Conservation (phyloP, 202 grass and related monocot species). For the Elaeis oleifera region DNA sequence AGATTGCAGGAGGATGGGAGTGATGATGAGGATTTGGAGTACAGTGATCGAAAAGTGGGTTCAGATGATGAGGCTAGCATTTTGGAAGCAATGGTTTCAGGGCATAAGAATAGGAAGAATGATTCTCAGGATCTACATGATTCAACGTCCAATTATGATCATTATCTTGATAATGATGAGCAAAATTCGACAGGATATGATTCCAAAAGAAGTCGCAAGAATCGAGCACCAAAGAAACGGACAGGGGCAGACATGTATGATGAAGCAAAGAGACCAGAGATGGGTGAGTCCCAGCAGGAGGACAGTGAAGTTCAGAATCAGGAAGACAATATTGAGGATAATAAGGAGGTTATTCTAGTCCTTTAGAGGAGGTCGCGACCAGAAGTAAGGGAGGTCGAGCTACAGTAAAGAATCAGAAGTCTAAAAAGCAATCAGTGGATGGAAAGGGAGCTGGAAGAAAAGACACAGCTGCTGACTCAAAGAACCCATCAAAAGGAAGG, state of each 20-base stretch:
- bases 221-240: constrained; percentile 35
- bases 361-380: constrained; percentile 26
- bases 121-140: constrained; percentile 25
- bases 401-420: constrained; percentile 38
- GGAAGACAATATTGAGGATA: constrained; percentile 33
- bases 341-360: constrained; percentile 32
- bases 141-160: constrained; percentile 18
- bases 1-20: constrained; percentile 35
- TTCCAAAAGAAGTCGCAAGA: constrained; percentile 33
- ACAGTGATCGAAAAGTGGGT: constrained; percentile 36
- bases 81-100: constrained; percentile 63
- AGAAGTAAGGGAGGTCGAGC: constrained; percentile 34
- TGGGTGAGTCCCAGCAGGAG: constrained; percentile 24
- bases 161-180: constrained; percentile 21
- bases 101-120: constrained; percentile 42
- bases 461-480: constrained; percentile 34
- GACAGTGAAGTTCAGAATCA: constrained; percentile 31
- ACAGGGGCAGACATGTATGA: constrained; percentile 22
- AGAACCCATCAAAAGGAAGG: constrained; percentile 46
- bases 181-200: constrained; percentile 24
- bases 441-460: constrained; percentile 47
- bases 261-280: constrained; percentile 20
- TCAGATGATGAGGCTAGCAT: constrained; percentile 49
- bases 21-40: constrained; percentile 28
- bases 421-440: constrained; percentile 48